These are phyloP conservation scores for Candida pseudoglaebosa DNA, from an alignment of 805 yeast species.

Conservation along the genomic window DNA sequence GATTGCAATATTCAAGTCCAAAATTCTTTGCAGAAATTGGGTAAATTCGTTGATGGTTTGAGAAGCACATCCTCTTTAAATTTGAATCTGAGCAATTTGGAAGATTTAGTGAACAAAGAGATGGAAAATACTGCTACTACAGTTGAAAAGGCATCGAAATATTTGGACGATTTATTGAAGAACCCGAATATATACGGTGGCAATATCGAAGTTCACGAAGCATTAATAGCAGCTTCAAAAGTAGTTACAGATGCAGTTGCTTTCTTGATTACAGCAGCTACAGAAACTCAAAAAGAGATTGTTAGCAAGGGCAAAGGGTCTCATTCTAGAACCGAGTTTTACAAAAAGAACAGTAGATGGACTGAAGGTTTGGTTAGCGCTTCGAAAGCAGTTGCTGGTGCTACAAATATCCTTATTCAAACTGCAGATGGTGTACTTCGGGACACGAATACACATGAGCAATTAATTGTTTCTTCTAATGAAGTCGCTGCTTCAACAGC, in stretches of 20 bases:
- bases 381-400: conserved; percentile 77
- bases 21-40: conserved; percentile 58
- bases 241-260: conserved; percentile 79
- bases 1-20: conserved; percentile 73
- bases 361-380: conserved; percentile 91
- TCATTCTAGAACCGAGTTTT: conserved; percentile 66
- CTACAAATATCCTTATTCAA: conserved; percentile 75
- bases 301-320: conserved; percentile 67
- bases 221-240: conserved; percentile 72
- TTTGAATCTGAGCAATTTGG: conserved; percentile 48
- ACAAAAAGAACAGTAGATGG: conserved; percentile 87
- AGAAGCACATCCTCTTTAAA: conserved; percentile 27
- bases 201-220: conserved; percentile 68
- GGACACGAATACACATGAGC: conserved; percentile 65
- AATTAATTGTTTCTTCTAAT: conserved; percentile 83
- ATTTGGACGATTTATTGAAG: conserved; percentile 49
- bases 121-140: conserved; percentile 69
- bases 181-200: conserved; percentile 52
- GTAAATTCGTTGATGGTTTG: conserved; percentile 53
- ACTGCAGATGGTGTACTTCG: conserved; percentile 84
- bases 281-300: conserved; percentile 78
- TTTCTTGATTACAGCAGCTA: conserved; percentile 66
- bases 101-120: conserved; percentile 69
- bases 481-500: conserved; percentile 92
- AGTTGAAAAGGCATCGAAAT: conserved; percentile 61